Evolutionary conservation across 2,329 filamentous ascomycete genomes (phyloP).

Genomic region (Emergomyces orientalis): DNA sequence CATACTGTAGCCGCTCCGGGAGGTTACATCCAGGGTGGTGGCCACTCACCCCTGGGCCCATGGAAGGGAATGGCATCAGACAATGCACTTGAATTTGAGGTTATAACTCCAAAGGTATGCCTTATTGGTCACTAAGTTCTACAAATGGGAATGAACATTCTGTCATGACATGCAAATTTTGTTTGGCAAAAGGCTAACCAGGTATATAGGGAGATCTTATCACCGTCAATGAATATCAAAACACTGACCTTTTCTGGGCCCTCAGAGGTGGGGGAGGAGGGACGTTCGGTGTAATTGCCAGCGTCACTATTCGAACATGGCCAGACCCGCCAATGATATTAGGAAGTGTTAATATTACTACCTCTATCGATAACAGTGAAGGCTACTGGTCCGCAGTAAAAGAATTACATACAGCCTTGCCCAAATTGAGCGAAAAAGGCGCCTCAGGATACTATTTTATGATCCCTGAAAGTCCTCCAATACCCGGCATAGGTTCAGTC

Average conservation of each 20-base stretch:
- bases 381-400: slow-evolving; percentile 20
- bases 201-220: slow-evolving; percentile 36
- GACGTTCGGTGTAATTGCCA: slow-evolving; percentile 50
- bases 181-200: neutral
- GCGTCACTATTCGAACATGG: slow-evolving; percentile 41
- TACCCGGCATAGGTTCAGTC: slow-evolving; percentile 23
- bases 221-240: slow-evolving; percentile 38
- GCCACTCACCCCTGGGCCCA: slow-evolving; percentile 46
- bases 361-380: slow-evolving; percentile 10
- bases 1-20: slow-evolving; percentile 50
- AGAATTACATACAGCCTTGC: slow-evolving; percentile 31
- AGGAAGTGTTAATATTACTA: slow-evolving; percentile 19
- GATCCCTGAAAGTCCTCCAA: slow-evolving; percentile 20
- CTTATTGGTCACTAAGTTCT: neutral
- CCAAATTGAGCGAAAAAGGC: slow-evolving; percentile 40
- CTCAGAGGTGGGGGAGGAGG: slow-evolving; percentile 51
- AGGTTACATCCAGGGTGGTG: slow-evolving; percentile 53
- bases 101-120: slow-evolving; percentile 39
- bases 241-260: slow-evolving; percentile 55
- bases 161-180: neutral
- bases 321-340: slow-evolving; percentile 29
- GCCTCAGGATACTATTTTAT: slow-evolving; percentile 33
- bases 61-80: slow-evolving; percentile 51
- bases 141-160: neutral
- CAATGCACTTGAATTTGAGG: slow-evolving; percentile 48